Base-by-base conservation (phyloP, 2,329 filamentous ascomycete genomes). In the Nemania abortiva region DNA sequence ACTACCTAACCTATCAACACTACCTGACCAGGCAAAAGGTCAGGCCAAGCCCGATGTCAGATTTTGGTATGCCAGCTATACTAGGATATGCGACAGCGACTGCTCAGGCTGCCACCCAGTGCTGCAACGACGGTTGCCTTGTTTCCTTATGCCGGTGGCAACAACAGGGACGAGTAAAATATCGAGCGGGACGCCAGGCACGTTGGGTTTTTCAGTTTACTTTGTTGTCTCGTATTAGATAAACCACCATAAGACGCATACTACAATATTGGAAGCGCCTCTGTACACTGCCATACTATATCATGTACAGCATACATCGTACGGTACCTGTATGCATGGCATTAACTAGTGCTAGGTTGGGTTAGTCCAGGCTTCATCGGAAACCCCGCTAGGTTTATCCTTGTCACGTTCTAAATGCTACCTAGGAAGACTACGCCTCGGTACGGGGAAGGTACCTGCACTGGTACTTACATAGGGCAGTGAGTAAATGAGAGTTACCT, bases 31-130 rank as follows among this genome's bases (percentile, higher is more conserved):
- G 59, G 31, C 37, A 31, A 31, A 24, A 11, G 7, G n/a, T 3
- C 37, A 45, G 20, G 60, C 49, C 37, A 63, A 50, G 59, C 31
- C 59, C 59, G 50, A 37, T 52, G 65, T 59, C 65, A 67, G 65
- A 63, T 59, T 47, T 67, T 53, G 49, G 65, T 53, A 31, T 42
- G 39, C 39, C 39, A 42, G 39, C 13, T 42, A 42, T 42, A 11
- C 39, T 42, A 42, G 39, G 39, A 42, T 42, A 42, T 42, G 39
- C 39, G 39, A 42, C 39, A 42, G 39, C 15, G 15, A 18, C 9
- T 18, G 39, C 39, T 42, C 39, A 42, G 39, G 39, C 39, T 42
- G 15, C 15, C 39, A 18, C 39, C 39, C 13, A 42, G 39, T 18
- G 39, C 39, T 42, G 39, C 39, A 42, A 15, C 39, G 18, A 2